Base-by-base conservation (phyloP, 2,329 filamentous ascomycete genomes). In the Stemphylium lycopersici region DNA sequence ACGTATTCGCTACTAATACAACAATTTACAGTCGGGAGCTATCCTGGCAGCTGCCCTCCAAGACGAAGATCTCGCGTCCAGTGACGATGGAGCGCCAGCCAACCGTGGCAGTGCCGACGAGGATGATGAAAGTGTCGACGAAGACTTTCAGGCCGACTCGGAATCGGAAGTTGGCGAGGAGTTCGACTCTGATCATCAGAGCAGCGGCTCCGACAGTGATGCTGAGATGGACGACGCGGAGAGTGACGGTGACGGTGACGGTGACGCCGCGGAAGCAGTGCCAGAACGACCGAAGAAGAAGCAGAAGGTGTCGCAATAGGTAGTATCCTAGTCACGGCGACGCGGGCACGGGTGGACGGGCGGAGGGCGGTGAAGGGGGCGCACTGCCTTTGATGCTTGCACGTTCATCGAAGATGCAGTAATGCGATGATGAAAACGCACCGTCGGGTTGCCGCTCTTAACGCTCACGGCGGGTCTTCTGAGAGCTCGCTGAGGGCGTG, bases 91-190 rank as follows among this genome's bases (percentile, higher is more conserved):
- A 7, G 89, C 88, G 6, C 86, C 81, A 24, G 84, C 88, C 2
- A 91, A 95, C 74, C 88, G 93, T 54, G 93, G 95, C 61, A 95
- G 90, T 24, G 95, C 93, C 3, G 95, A 98, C 71, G 95, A 99
- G 76, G 95, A 99, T 68, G 90, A 93, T 71, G 93, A 98, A 80
- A 93, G 90, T 56, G 87, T 93, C 7, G 95, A 99, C 67, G 95
- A 99, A 75, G 95, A 99, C 78, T 99, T 99, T 82, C 85, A 90
- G 66, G 90, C 90, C 5, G 91, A 96, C 58, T 93, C 89, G 12
- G 95, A 99, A 62, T 96, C 90, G 48, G 95, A 99, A 65, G 93
- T 97, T 2, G 95, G 93, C 0, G 95, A 99, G 77, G 96, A 99
- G 73, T 99, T 87, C 66, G 95, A 99, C 76, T 93, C 90, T 48